A percentile compares a stretch with the other conserved stretches of the same genome.
Evolutionary conservation across 805 yeast species (phyloP).

Genomic region (Spathaspora arborariae): DNA sequence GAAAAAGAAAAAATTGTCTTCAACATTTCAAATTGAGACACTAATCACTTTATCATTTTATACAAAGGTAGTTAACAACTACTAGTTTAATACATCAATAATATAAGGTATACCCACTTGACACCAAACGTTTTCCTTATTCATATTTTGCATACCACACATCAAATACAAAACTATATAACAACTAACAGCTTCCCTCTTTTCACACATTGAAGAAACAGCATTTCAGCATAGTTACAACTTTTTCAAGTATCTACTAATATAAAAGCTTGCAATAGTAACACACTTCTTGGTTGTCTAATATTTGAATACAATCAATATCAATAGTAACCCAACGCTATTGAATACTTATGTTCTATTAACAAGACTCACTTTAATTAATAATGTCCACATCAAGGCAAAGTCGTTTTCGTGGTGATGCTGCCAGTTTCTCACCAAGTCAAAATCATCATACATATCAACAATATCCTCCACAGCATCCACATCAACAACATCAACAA

Average conservation of each 20-base stretch:
- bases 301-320: too few species aligned
- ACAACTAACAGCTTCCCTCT: too few species aligned
- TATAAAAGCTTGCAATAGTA: too few species aligned
- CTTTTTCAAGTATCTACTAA: background rate
- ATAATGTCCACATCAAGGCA: conserved; percentile 17
- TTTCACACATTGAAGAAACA: background rate
- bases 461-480: conserved; percentile 8
- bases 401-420: conserved; percentile 36
- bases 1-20: background rate
- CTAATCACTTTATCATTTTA: background rate
- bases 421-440: conserved; percentile 34
- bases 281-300: too few species aligned
- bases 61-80: background rate
- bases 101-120: background rate
- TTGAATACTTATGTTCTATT: background rate
- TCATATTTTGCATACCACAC: background rate
- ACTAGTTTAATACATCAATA: background rate
- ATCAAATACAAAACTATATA: too few species aligned
- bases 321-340: background rate
- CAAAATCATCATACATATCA: conserved; percentile 8
- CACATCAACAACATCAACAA: conserved; percentile 7
- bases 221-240: background rate
- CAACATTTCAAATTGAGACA: background rate
- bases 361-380: background rate
- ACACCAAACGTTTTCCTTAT: background rate